phyloP scores from a whole-genome alignment of 805 yeast species.

The Wickerhamomyces subpelliculosus region DNA sequence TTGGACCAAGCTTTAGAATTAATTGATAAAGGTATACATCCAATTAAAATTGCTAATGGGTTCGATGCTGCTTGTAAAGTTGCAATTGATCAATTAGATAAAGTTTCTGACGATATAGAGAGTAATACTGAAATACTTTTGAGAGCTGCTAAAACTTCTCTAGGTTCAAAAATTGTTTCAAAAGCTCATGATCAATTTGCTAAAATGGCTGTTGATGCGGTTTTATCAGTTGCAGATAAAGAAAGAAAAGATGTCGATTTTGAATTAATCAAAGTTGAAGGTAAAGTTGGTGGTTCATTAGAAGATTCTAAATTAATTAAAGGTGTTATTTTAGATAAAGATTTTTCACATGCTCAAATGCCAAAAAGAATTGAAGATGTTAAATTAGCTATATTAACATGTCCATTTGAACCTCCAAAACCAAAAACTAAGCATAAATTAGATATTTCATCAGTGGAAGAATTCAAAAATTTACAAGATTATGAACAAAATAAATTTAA shows the following conservation, averaged over 20 bases:
- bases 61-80: slow-evolving; percentile 94
- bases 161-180: slow-evolving; percentile 93
- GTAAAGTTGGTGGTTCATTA: slow-evolving; percentile 91
- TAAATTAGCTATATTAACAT: slow-evolving; percentile 89
- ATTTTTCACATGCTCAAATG: slow-evolving; percentile 98
- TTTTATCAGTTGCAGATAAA: slow-evolving; percentile 83
- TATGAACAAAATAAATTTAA: slow-evolving; percentile 88
- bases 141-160: slow-evolving; percentile 89
- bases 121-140: slow-evolving; percentile 45
- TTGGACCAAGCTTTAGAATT: slow-evolving; percentile 91
- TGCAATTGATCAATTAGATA: slow-evolving; percentile 73
- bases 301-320: slow-evolving; percentile 78
- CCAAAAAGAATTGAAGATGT: slow-evolving; percentile 74
- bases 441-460: slow-evolving; percentile 90
- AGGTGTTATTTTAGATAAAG: slow-evolving; percentile 94
- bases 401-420: slow-evolving; percentile 99
- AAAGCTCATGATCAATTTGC: slow-evolving; percentile 93
- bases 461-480: slow-evolving; percentile 81
- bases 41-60: slow-evolving; percentile 94
- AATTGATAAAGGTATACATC: slow-evolving; percentile 95
- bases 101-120: slow-evolving; percentile 60
- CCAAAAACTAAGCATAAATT: slow-evolving; percentile 98
- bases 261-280: slow-evolving; percentile 91
- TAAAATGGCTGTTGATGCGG: slow-evolving; percentile 95
- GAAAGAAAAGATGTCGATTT: slow-evolving; percentile 94